phyloP scores from a whole-genome alignment of 805 yeast species.

The Wickerhamomyces subpelliculosus region DNA sequence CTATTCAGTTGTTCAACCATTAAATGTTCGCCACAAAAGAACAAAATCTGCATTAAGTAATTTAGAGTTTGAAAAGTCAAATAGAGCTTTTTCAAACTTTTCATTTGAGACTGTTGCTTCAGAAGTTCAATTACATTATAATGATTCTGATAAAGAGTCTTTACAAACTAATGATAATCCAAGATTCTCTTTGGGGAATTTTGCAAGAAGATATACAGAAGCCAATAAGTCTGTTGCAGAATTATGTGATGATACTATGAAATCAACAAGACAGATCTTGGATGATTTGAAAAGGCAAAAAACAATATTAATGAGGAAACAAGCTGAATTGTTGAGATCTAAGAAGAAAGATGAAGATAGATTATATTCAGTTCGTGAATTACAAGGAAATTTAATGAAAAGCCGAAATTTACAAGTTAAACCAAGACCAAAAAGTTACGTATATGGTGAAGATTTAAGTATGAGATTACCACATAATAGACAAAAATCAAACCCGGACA shows the following conservation, averaged over 20 bases:
- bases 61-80: conserved; percentile 1
- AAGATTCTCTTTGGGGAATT: background rate
- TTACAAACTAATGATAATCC: background rate
- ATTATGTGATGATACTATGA: conserved; percentile 21
- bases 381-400: conserved; percentile 9
- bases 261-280: conserved; percentile 13
- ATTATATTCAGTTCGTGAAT: conserved; percentile 5
- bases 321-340: conserved; percentile 8
- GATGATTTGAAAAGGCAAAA: conserved; percentile 19
- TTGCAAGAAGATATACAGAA: conserved; percentile 8
- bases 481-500: conserved; percentile 1
- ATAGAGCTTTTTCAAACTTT: conserved; percentile 9
- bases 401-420: conserved; percentile 1
- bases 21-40: conserved; percentile 1
- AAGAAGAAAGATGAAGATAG: conserved; percentile 8
- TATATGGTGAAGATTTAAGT: background rate
- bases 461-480: background rate
- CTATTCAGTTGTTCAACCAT: background rate
- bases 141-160: background rate
- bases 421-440: conserved; percentile 1
- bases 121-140: conserved; percentile 13
- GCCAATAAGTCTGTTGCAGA: conserved; percentile 13
- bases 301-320: conserved; percentile 12
- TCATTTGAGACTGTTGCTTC: conserved; percentile 20
- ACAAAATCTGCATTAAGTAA: conserved; percentile 8